Percentiles rank a stretch among this genome's conserved stretches.
These are phyloP conservation scores for Lipomyces lipofer DNA, from an alignment of 805 yeast species.

Conservation along the genomic window DNA sequence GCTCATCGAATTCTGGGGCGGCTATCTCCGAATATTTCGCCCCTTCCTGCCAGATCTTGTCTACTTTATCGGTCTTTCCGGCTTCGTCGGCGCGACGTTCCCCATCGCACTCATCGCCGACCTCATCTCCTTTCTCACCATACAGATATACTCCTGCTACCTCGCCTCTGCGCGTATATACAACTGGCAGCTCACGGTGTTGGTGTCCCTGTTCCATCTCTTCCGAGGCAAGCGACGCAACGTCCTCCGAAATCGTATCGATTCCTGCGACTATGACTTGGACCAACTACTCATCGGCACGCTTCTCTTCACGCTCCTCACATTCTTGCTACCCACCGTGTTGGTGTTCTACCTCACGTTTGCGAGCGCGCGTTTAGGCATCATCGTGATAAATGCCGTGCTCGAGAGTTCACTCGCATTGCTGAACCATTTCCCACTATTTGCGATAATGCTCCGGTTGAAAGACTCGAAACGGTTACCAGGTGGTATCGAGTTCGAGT, in stretches of 20 bases:
- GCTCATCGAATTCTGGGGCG: slow-evolving; percentile 72
- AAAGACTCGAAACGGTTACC: slow-evolving; percentile 76
- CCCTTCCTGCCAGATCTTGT: slow-evolving; percentile 40
- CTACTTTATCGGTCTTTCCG: slow-evolving; percentile 44
- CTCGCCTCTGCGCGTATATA: slow-evolving; percentile 76
- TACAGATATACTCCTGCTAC: slow-evolving; percentile 77
- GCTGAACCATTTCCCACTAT: slow-evolving; percentile 82
- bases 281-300: slow-evolving; percentile 90
- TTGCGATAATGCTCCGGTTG: slow-evolving; percentile 72
- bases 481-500: slow-evolving; percentile 51
- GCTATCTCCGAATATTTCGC: slow-evolving; percentile 33
- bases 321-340: slow-evolving; percentile 83
- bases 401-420: slow-evolving; percentile 63
- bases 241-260: slow-evolving; percentile 79
- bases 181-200: slow-evolving; percentile 66
- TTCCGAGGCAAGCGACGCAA: slow-evolving; percentile 90
- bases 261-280: slow-evolving; percentile 76
- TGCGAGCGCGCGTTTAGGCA: slow-evolving; percentile 56
- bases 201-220: slow-evolving; percentile 74
- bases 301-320: slow-evolving; percentile 73
- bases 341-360: slow-evolving; percentile 79
- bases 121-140: slow-evolving; percentile 56
- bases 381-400: slow-evolving; percentile 50
- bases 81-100: slow-evolving; percentile 66
- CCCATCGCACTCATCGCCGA: slow-evolving; percentile 69